Percentiles rank a stretch among this genome's conserved stretches.
These are phyloP conservation scores for Adiantum capillusveneris DNA, from an alignment of 75 land plant species.

Conservation along the genomic window DNA sequence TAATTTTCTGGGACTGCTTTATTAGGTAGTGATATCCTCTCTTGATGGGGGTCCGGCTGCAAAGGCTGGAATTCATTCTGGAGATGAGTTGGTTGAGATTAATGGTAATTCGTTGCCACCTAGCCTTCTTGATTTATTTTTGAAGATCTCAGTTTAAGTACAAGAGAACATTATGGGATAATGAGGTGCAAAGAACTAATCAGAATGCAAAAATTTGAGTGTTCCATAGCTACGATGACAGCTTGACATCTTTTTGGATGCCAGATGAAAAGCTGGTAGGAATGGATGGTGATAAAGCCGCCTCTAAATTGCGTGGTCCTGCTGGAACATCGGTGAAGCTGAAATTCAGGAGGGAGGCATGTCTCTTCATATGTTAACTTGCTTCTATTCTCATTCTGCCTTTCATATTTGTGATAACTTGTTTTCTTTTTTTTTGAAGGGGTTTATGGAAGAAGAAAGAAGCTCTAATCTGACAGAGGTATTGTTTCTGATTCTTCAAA, in stretches of 20 bases:
- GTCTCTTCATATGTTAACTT: slow-evolving; percentile 8
- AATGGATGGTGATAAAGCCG: slow-evolving; percentile 79
- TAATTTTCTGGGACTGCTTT: neutral
- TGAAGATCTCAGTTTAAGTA: too few species aligned
- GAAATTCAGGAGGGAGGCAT: slow-evolving; percentile 52
- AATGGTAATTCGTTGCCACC: slow-evolving; percentile 48
- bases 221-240: too few species aligned
- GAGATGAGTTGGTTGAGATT: slow-evolving; percentile 88
- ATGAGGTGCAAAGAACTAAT: too few species aligned
- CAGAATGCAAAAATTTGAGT: too few species aligned
- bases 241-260: too few species aligned
- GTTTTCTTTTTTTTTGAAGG: too few species aligned
- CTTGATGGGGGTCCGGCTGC: slow-evolving; percentile 90
- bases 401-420: too few species aligned
- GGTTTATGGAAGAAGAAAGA: neutral
- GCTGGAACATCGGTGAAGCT: slow-evolving; percentile 81
- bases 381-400: too few species aligned
- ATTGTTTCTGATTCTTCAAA: too few species aligned
- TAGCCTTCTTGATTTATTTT: neutral
- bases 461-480: neutral
- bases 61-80: slow-evolving; percentile 85
- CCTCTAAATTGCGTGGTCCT: slow-evolving; percentile 82
- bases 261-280: slow-evolving; percentile 67
- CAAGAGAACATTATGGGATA: too few species aligned
- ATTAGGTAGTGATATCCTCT: slow-evolving; percentile 79